Conservation (phyloP, 805 yeast genomes). For the Starmerella etchellsii region DNA sequence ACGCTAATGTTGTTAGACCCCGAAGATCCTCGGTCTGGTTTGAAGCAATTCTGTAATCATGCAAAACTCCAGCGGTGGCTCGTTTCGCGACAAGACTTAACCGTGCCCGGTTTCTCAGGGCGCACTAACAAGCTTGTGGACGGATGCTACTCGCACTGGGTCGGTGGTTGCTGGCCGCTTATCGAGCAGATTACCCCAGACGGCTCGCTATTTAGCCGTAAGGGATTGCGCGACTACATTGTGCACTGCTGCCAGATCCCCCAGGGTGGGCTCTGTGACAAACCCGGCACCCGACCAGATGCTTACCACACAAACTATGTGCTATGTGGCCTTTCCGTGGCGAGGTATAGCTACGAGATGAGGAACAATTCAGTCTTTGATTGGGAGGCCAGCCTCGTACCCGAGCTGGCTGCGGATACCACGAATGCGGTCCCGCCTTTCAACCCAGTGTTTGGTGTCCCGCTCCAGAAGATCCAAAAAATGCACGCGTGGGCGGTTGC, state of each 20-base stretch:
- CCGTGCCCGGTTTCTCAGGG: constrained; percentile 86
- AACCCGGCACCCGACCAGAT: constrained; percentile 72
- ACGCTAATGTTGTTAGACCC: constrained; percentile 38
- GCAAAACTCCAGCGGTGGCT: constrained; percentile 51
- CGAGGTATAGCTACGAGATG: constrained; percentile 34
- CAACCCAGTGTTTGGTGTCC: constrained; percentile 51
- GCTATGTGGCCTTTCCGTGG: constrained; percentile 56
- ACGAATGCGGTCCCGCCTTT: constrained; percentile 23
- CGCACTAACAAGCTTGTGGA: constrained; percentile 88
- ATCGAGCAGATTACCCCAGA: constrained; percentile 38
- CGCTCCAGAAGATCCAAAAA: constrained; percentile 32
- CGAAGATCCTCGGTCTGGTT: constrained; percentile 24
- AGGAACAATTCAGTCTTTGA: constrained; percentile 23
- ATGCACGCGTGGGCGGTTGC: constrained; percentile 21
- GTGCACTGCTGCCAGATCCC: constrained; percentile 61
- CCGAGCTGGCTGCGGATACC: background rate
- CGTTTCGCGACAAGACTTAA: constrained; percentile 41
- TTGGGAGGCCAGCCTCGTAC: constrained; percentile 21
- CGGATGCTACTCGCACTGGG: constrained; percentile 94
- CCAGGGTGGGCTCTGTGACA: constrained; percentile 72
- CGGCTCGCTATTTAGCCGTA: constrained; percentile 27
- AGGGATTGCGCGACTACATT: constrained; percentile 49
- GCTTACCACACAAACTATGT: constrained; percentile 85
- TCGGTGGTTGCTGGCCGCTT: constrained; percentile 62
- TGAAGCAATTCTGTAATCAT: constrained; percentile 34